Conservation (phyloP, 2,329 filamentous ascomycete species). For the Claviceps capensis region DNA sequence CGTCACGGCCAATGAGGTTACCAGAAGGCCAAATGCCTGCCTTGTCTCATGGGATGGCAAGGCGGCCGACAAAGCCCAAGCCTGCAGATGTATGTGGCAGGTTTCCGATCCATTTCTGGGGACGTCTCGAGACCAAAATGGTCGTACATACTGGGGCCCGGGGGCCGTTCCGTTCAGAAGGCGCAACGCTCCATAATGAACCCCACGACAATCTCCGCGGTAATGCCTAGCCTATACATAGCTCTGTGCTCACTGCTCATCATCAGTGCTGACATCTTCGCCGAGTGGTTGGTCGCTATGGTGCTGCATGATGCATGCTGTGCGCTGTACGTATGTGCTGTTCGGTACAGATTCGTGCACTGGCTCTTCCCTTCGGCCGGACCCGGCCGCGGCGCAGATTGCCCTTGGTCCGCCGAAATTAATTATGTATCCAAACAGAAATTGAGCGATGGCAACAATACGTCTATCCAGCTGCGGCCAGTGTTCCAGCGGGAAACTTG, state of each 20-base stretch:
- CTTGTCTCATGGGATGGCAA: background rate
- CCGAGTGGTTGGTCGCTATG: no score
- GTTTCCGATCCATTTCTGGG: slow-evolving; percentile 21
- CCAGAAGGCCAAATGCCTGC: background rate
- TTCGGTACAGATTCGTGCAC: no score
- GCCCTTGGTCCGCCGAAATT: no score
- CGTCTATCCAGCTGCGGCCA: background rate
- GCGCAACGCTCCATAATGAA: no score
- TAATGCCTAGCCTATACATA: no score
- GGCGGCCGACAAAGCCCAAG: background rate
- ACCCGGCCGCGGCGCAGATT: no score
- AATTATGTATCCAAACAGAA: background rate
- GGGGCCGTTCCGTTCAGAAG: background rate
- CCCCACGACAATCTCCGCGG: no score
- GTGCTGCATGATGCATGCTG: no score
- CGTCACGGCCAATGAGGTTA: background rate
- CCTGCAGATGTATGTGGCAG: slow-evolving; percentile 5
- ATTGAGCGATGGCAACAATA: background rate
- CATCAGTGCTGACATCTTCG: no score
- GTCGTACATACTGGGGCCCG: background rate
- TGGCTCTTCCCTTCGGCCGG: no score
- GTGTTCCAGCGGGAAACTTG: background rate
- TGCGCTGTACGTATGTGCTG: no score
- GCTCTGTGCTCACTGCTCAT: no score
- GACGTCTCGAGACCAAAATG: slow-evolving; percentile 9